These are phyloP conservation scores for Xylariales sp. DNA, from an alignment of 2,329 filamentous ascomycete species.

Conservation along the genomic window DNA sequence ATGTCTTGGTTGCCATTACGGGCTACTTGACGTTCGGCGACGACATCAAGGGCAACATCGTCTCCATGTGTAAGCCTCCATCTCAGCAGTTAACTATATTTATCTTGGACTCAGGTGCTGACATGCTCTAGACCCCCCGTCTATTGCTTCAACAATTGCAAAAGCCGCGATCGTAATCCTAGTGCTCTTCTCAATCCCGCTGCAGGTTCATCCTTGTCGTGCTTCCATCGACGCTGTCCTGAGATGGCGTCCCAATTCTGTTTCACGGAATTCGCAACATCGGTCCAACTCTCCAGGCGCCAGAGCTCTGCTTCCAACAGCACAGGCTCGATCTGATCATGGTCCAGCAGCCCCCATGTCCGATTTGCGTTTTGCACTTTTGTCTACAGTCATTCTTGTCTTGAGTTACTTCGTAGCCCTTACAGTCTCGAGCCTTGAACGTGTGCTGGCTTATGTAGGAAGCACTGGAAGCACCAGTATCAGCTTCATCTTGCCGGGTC, in stretches of 20 bases:
- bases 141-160: slow-evolving; percentile 82
- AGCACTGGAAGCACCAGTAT: slow-evolving; percentile 93
- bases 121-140: slow-evolving; percentile 53
- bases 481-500: slow-evolving; percentile 89
- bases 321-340: slow-evolving; percentile 42
- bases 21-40: slow-evolving; percentile 96
- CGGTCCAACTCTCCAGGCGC: slow-evolving; percentile 35
- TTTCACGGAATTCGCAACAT: slow-evolving; percentile 30
- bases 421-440: slow-evolving; percentile 83
- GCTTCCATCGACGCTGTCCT: slow-evolving; percentile 94
- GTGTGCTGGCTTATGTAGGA: slow-evolving; percentile 91
- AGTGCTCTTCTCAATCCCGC: slow-evolving; percentile 92
- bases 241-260: slow-evolving; percentile 72
- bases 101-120: slow-evolving; percentile 11
- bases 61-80: slow-evolving; percentile 72
- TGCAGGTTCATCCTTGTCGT: slow-evolving; percentile 93
- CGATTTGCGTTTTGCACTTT: slow-evolving; percentile 81
- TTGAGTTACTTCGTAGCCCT: slow-evolving; percentile 84
- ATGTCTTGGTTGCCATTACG: slow-evolving; percentile 88
- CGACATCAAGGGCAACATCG: slow-evolving; percentile 85
- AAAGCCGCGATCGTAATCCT: slow-evolving; percentile 93
- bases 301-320: slow-evolving; percentile 37
- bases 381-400: slow-evolving; percentile 83
- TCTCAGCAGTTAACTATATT: neutral
- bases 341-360: slow-evolving; percentile 63